Percentiles rank a stretch among this genome's conserved stretches.
Conservation (phyloP, 2,329 filamentous ascomycete genomes). For the Ceratocystis diversiconidia region DNA sequence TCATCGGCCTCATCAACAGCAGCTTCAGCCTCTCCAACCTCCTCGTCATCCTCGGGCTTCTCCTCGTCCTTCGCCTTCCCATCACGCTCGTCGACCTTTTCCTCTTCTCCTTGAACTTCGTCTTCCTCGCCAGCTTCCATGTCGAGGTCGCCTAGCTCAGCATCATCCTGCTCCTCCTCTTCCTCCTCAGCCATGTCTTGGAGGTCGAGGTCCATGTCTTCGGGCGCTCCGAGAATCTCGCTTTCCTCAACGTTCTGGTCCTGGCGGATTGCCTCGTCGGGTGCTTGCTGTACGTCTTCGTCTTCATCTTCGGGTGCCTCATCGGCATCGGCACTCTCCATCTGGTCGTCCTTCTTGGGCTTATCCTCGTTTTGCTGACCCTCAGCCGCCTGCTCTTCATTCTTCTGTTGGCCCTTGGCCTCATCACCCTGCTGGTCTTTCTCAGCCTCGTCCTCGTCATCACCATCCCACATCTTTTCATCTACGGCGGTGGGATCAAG, state of each 20-base stretch:
- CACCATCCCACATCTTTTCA: constrained; percentile 97
- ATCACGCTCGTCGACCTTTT: constrained; percentile 23
- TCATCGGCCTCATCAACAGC: constrained; percentile 23
- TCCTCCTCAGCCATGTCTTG: constrained; percentile 43
- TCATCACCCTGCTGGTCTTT: constrained; percentile 69
- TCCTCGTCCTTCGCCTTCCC: constrained; percentile 48
- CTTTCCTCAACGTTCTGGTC: constrained; percentile 70
- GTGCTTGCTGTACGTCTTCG: constrained; percentile 37
- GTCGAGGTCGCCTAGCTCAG: constrained; percentile 43
- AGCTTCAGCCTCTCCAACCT: constrained; percentile 36
- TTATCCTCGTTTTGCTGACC: constrained; percentile 38
- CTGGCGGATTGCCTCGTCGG: constrained; percentile 44
- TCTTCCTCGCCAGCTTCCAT: constrained; percentile 26
- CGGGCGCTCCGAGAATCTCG: constrained; percentile 68
- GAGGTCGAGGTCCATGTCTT: constrained; percentile 75
- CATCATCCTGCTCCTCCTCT: constrained; percentile 34
- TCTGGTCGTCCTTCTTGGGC: constrained; percentile 36
- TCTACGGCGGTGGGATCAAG: constrained; percentile 81
- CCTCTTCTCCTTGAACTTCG: constrained; percentile 28
- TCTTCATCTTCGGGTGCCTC: constrained; percentile 25
- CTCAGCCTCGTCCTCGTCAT: constrained; percentile 61
- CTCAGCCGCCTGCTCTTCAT: constrained; percentile 44
- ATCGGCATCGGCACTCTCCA: constrained; percentile 24
- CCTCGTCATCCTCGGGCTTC: constrained; percentile 38
- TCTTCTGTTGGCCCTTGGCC: constrained; percentile 52